These are phyloP conservation scores for Nadsonia fulvescens DNA, from an alignment of 805 yeast genomes.

Conservation along the genomic window DNA sequence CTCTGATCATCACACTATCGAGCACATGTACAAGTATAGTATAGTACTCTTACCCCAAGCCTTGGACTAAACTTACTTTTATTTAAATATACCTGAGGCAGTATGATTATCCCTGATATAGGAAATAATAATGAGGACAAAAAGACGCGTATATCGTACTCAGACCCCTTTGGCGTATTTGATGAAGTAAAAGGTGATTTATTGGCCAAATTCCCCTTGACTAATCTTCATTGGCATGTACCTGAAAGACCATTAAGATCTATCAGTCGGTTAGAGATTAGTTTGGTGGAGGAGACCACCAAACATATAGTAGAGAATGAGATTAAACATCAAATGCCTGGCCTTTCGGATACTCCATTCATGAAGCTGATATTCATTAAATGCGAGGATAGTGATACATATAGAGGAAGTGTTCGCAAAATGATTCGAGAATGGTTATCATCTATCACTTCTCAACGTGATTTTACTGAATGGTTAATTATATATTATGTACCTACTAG, in stretches of 20 bases:
- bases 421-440: slow-evolving; percentile 66
- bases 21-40: too few relatives aligned
- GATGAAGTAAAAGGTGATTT: slow-evolving; percentile 28
- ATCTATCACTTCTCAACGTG: slow-evolving; percentile 21
- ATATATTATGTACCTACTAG: slow-evolving; percentile 30
- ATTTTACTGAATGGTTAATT: slow-evolving; percentile 43
- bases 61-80: too few relatives aligned
- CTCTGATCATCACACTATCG: too few relatives aligned
- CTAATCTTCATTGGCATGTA: slow-evolving; percentile 49
- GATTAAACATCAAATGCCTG: slow-evolving; percentile 23
- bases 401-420: slow-evolving; percentile 66
- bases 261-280: slow-evolving; percentile 38
- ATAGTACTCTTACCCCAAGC: too few relatives aligned
- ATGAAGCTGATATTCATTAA: slow-evolving; percentile 52
- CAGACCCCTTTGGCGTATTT: slow-evolving; percentile 55
- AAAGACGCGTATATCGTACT: slow-evolving; percentile 32
- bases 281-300: slow-evolving; percentile 41
- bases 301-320: slow-evolving; percentile 7
- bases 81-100: too few relatives aligned
- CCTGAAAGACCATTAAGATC: slow-evolving; percentile 37
- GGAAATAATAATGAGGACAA: slow-evolving; percentile 8
- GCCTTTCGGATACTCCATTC: slow-evolving; percentile 30
- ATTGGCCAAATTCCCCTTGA: slow-evolving; percentile 31
- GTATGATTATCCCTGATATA: too few relatives aligned
- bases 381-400: slow-evolving; percentile 51